These are phyloP conservation scores for Nephelium lappaceum DNA, from an alignment of 345 rosid genomes.

Conservation along the genomic window DNA sequence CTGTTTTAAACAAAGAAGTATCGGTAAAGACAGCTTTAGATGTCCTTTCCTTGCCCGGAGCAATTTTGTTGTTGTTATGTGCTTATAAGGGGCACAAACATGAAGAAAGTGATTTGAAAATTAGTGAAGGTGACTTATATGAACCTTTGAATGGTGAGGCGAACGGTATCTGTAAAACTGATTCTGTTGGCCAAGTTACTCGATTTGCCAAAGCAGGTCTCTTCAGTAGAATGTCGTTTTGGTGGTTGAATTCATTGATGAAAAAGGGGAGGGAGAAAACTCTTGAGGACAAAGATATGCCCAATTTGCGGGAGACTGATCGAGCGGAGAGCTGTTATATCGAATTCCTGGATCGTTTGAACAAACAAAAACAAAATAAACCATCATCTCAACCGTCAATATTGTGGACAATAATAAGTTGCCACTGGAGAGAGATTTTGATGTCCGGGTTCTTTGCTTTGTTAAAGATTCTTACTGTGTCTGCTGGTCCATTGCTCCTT, in stretches of 20 bases:
- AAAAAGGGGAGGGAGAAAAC: conserved; percentile 68
- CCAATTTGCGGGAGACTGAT: conserved; percentile 57
- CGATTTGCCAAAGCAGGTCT: conserved; percentile 67
- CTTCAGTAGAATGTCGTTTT: conserved; percentile 68
- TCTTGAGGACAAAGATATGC: conserved; percentile 73
- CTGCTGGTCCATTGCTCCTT: conserved; percentile 86
- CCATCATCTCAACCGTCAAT: conserved; percentile 51
- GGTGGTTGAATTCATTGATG: conserved; percentile 89
- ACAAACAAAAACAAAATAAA: conserved; percentile 49
- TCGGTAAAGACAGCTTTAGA: conserved; percentile 42
- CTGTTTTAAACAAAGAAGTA: conserved; percentile 30
- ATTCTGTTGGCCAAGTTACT: conserved; percentile 35
- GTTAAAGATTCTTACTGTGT: conserved; percentile 67
- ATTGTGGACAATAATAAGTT: conserved; percentile 54
- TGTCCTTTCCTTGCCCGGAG: conserved; percentile 62
- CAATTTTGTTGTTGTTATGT: conserved; percentile 51
- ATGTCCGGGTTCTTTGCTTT: conserved; percentile 85
- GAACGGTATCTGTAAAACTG: conserved; percentile 30
- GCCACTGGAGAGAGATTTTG: conserved; percentile 70
- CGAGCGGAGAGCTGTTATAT: conserved; percentile 74
- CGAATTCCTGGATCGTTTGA: conserved; percentile 52
- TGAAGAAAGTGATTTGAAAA: conserved; percentile 32
- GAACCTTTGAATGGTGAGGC: conserved; percentile 57
- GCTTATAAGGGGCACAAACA: conserved; percentile 45
- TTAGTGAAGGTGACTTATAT: conserved; percentile 50